These are phyloP conservation scores for Leptosphaerulina australis DNA, from an alignment of 2,329 filamentous ascomycete genomes.

Conservation along the genomic window DNA sequence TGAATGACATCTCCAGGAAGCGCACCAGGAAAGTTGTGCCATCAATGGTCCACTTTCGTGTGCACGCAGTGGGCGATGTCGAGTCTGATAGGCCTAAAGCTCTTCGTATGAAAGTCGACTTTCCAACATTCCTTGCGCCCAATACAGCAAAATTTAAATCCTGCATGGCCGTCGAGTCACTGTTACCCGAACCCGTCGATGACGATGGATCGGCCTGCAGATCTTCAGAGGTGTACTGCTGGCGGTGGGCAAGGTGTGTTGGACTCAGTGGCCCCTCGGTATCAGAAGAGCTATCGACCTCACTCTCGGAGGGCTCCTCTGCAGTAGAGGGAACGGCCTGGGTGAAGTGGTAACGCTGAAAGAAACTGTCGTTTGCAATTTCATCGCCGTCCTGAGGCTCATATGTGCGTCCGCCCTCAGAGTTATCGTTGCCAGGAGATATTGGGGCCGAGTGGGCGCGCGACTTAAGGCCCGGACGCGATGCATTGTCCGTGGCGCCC, in stretches of 20 bases:
- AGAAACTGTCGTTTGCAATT: conserved; percentile 50
- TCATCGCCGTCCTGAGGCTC: conserved; percentile 61
- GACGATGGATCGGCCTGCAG: conserved; percentile 24
- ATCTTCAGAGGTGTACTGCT: conserved; percentile 13
- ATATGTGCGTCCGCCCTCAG: conserved; percentile 53
- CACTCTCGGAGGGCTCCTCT: conserved; percentile 34
- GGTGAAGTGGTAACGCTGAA: conserved; percentile 51
- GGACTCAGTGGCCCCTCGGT: conserved; percentile 49
- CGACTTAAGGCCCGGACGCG: conserved; percentile 42
- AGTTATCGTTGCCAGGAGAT: conserved; percentile 36
- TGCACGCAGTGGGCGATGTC: conserved; percentile 50
- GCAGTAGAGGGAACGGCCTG: conserved; percentile 26
- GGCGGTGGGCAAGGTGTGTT: conserved; percentile 38
- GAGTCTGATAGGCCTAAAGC: conserved; percentile 60
- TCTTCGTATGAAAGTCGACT: conserved; percentile 64
- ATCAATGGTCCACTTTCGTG: conserved; percentile 63
- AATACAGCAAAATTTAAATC: conserved; percentile 65
- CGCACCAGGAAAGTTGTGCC: conserved; percentile 62
- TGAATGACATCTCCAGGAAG: conserved; percentile 61
- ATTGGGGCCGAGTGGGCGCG: conserved; percentile 49
- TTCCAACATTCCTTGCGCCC: conserved; percentile 61
- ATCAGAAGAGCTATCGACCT: conserved; percentile 42
- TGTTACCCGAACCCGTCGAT: conserved; percentile 34
- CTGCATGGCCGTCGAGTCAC: conserved; percentile 48
- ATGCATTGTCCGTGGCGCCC: conserved; percentile 2